Conservation (phyloP, 2,329 filamentous ascomycete species). For the Alternaria panax region DNA sequence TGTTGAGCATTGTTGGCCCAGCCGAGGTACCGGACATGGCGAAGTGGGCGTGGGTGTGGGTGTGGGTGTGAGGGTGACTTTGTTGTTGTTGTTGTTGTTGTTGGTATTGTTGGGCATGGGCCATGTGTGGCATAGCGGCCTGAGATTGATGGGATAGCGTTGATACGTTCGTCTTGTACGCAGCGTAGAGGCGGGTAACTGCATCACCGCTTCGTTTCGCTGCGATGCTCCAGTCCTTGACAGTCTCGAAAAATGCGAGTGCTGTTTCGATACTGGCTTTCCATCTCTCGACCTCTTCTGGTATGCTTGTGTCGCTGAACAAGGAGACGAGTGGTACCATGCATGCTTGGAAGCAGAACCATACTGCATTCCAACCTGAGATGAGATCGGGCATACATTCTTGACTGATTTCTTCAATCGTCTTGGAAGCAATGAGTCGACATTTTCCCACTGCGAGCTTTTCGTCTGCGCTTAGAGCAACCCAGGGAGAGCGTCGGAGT, state of each 20-base stretch:
- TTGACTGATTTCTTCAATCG: constrained; percentile 74
- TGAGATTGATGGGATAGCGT: constrained; percentile 20
- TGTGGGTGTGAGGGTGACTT: too few relatives aligned
- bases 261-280: constrained; percentile 51
- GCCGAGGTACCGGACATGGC: constrained; percentile 19
- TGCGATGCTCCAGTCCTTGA: constrained; percentile 54
- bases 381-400: constrained; percentile 78
- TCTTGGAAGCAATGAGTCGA: constrained; percentile 71
- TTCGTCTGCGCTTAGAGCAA: constrained; percentile 66
- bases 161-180: constrained; percentile 44
- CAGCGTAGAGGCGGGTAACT: constrained; percentile 53
- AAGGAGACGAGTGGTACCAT: constrained; percentile 80
- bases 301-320: constrained; percentile 67
- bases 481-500: constrained; percentile 62
- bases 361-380: constrained; percentile 81
- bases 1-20: constrained; percentile 22
- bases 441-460: constrained; percentile 72
- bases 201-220: constrained; percentile 55
- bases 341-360: constrained; percentile 81
- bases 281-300: constrained; percentile 53
- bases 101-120: constrained; percentile 16
- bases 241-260: constrained; percentile 53
- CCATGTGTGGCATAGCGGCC: constrained; percentile 22
- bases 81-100: constrained; percentile 14
- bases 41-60: constrained; percentile 22